Conservation (phyloP, 2,329 filamentous ascomycete species). For the Blumeriella jaapii region DNA sequence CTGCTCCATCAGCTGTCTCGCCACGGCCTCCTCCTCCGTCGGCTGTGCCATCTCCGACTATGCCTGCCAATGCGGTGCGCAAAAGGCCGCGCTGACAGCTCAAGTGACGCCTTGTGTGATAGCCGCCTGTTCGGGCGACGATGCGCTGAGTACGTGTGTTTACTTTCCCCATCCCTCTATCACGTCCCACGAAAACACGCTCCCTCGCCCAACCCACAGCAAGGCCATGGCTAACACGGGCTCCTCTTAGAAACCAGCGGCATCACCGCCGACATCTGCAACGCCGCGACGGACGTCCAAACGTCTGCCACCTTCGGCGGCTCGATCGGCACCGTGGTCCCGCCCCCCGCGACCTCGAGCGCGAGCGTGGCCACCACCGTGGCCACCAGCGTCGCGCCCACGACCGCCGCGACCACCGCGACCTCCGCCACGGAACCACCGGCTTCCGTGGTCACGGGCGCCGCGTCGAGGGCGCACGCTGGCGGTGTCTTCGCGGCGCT, state of each 20-base stretch:
- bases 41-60: conserved; percentile 18
- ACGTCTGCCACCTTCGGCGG: neutral
- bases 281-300: neutral
- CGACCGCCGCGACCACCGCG: neutral
- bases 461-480: neutral
- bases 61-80: conserved; percentile 18
- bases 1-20: conserved; percentile 17
- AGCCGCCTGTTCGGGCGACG: conserved; percentile 10
- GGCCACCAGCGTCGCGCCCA: neutral
- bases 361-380: neutral
- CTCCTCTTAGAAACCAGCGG: neutral
- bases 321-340: neutral
- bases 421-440: neutral
- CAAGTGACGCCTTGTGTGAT: conserved; percentile 17
- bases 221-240: neutral
- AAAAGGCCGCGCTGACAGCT: conserved; percentile 12
- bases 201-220: neutral
- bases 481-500: neutral
- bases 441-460: neutral
- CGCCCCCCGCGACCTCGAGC: neutral
- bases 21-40: conserved; percentile 8
- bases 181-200: neutral
- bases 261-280: neutral
- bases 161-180: neutral
- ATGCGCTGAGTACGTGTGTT: conserved; percentile 18